Evolutionary conservation across 2,329 filamentous ascomycete species (phyloP).

Genomic region (Botryosphaeria agaves): DNA sequence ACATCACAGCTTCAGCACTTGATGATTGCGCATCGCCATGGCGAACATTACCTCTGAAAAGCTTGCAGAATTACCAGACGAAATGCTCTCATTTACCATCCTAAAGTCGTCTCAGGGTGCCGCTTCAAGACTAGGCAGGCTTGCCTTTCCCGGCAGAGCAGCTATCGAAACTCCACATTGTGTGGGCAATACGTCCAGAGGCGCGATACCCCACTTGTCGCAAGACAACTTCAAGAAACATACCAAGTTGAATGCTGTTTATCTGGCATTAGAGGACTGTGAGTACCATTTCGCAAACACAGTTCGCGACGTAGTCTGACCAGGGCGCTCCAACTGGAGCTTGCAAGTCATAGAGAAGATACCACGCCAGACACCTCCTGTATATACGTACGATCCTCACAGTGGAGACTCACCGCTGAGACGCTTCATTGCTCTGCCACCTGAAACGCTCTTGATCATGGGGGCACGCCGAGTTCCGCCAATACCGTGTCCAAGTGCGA

Average conservation of each 20-base stretch:
- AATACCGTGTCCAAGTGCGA: constrained; percentile 49
- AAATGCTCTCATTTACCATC: constrained; percentile 28
- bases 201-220: constrained; percentile 71
- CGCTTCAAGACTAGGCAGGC: constrained; percentile 47
- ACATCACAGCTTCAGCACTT: too few relatives aligned
- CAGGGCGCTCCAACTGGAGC: constrained; percentile 16
- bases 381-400: constrained; percentile 31
- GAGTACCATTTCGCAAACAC: constrained; percentile 18
- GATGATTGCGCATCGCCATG: constrained; percentile 1
- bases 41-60: not conserved
- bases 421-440: constrained; percentile 56
- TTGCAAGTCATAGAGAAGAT: constrained; percentile 45
- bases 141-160: constrained; percentile 45
- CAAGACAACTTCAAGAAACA: constrained; percentile 61
- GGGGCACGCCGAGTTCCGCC: constrained; percentile 64
- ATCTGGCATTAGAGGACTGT: constrained; percentile 89
- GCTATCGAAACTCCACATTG: constrained; percentile 71
- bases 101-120: constrained; percentile 17
- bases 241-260: constrained; percentile 50
- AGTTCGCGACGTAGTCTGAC: constrained; percentile 17
- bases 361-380: constrained; percentile 27
- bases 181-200: constrained; percentile 64
- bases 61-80: constrained; percentile 6
- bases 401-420: constrained; percentile 43
- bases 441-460: constrained; percentile 50